phyloP scores from a whole-genome alignment of 2,329 filamentous ascomycete species.

The Aspergillus ochraceus region DNA sequence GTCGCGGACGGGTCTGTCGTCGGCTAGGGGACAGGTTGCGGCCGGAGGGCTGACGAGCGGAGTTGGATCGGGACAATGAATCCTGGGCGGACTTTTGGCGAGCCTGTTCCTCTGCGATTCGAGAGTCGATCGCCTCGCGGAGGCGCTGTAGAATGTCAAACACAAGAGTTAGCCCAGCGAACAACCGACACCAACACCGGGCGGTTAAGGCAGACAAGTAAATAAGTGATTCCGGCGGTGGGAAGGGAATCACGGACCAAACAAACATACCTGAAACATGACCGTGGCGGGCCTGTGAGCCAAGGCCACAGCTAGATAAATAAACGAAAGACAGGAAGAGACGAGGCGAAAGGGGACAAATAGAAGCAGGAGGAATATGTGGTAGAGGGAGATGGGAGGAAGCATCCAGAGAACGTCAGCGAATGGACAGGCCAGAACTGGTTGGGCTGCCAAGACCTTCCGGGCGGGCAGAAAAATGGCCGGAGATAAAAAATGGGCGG shows the following conservation, averaged over 20 bases:
- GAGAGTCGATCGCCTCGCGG: constrained; percentile 79
- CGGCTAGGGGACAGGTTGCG: constrained; percentile 30
- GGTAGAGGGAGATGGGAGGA: constrained; percentile 11
- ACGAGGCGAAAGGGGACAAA: constrained; percentile 10
- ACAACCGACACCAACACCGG: not conserved
- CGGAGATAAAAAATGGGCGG: not conserved
- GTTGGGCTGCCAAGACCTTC: not conserved
- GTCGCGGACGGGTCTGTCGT: constrained; percentile 32
- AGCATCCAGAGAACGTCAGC: not conserved
- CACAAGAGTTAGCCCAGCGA: not conserved
- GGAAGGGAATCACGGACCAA: not conserved
- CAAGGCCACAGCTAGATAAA: constrained; percentile 15
- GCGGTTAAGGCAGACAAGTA: not conserved
- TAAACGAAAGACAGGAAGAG: constrained; percentile 11
- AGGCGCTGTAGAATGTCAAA: constrained; percentile 60
- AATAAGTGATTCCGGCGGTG: not conserved
- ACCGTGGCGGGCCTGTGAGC: constrained; percentile 24
- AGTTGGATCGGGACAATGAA: constrained; percentile 45
- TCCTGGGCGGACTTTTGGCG: constrained; percentile 61
- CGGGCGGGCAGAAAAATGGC: not conserved
- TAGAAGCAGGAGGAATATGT: constrained; percentile 12
- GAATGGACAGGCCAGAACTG: not conserved
- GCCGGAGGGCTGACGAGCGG: constrained; percentile 38
- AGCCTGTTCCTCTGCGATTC: constrained; percentile 88
- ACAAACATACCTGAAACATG: constrained; percentile 33